phyloP scores from a whole-genome alignment of 1,284 basidiomycete genomes.

The Testicularia cyperi region DNA sequence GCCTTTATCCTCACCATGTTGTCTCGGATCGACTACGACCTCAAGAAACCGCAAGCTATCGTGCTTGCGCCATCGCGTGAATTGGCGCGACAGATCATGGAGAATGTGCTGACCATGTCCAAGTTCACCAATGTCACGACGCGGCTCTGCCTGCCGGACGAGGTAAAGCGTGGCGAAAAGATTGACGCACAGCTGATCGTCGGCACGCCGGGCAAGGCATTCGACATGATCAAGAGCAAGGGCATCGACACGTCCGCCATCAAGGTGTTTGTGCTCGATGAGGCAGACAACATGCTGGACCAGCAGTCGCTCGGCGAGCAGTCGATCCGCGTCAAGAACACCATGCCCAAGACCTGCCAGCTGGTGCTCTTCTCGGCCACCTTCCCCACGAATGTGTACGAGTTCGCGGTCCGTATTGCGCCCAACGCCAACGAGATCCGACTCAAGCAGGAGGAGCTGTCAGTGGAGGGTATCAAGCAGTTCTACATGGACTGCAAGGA shows the following conservation, averaged over 20 bases:
- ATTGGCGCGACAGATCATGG: slow-evolving; percentile 95
- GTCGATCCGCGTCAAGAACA: slow-evolving; percentile 84
- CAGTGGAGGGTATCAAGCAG: slow-evolving; percentile 91
- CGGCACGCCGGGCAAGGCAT: slow-evolving; percentile 93
- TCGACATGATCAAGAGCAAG: slow-evolving; percentile 69
- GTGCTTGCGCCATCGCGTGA: slow-evolving; percentile 77
- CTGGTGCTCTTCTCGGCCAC: slow-evolving; percentile 98
- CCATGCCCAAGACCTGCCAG: slow-evolving; percentile 72
- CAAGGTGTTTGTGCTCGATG: slow-evolving; percentile 94
- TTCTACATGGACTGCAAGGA: slow-evolving; percentile 86
- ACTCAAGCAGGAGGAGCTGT: slow-evolving; percentile 89
- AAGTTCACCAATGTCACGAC: slow-evolving; percentile 90
- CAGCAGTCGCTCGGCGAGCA: slow-evolving; percentile 96
- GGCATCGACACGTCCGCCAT: slow-evolving; percentile 71
- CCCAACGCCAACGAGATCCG: slow-evolving; percentile 95
- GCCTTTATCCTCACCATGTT: slow-evolving; percentile 98
- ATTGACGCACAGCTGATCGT: slow-evolving; percentile 89
- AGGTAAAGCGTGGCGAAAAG: slow-evolving; percentile 68
- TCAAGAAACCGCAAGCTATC: slow-evolving; percentile 73
- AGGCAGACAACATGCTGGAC: slow-evolving; percentile 98
- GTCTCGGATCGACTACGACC: slow-evolving; percentile 81
- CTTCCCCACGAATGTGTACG: slow-evolving; percentile 88
- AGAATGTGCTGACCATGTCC: slow-evolving; percentile 89
- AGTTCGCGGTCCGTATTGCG: slow-evolving; percentile 87
- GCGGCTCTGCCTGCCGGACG: slow-evolving; percentile 89